Evolutionary conservation across 352 stramenopile genomes (phyloP), one percentile per base, ranked within the genome.

Genomic region (Phytophthora podocarpi): DNA sequence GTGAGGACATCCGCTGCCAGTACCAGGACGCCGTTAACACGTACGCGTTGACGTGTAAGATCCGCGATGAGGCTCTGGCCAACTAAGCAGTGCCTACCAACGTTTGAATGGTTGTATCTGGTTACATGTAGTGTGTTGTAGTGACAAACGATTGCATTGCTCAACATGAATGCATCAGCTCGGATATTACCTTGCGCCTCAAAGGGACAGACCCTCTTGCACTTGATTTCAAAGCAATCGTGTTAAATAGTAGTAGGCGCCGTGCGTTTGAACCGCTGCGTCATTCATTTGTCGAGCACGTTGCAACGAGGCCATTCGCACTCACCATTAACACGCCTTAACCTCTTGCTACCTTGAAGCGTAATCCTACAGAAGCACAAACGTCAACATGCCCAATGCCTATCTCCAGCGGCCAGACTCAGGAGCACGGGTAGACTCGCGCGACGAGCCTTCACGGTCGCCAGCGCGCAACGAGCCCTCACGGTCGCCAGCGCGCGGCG

Each of bases 321-420:
- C 47, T 66, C 49, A 52, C 31, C 40, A 51, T 40, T 34, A 55
- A 47, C 43, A 67, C 50, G 35, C 43, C 31, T 57, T 41, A 63
- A 59, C 60, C 54, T 51, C 53, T 59, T 69, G 60, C 53, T 64
- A 64, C 39, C 34, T 64, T 48, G 39, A 13, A 57, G 46, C 23
- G 23, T 65, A 52, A 39, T 56, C 32, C 54, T 60, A 59, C 47
- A 56, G 27, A 51, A 64, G 11, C 26, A 49, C 18, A 39, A n/a
- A 52, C 37, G 27, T 40, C 11, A 9, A 52, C 23, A 36, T 56
- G 34, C 30, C 43, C 5, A 41, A 23, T 36, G 21, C 26, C 67
- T 83, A 90, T 80, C 81, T 82, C 81, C 81, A 90, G 32, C 78
- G 77, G 18, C 80, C 80, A 56, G 77, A 88, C 36, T 90, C 78